Conservation (phyloP, 768 basidiomycete genomes). For the Chlorophyllum brunneum region DNA sequence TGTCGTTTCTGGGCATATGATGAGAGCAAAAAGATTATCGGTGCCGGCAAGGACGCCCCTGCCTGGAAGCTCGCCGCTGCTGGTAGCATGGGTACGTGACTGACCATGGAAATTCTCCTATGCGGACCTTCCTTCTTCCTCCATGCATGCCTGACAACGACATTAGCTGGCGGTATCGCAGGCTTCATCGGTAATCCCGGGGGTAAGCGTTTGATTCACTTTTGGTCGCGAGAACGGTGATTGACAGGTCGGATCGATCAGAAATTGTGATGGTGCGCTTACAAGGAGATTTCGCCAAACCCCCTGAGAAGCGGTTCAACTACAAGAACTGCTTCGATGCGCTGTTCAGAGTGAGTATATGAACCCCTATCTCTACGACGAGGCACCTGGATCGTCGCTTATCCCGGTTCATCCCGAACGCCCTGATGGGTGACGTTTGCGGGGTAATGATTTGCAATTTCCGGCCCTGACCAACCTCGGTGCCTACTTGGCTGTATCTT, state of each 20-base stretch:
- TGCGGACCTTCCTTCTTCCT: not conserved
- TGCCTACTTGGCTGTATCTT: conserved; percentile 3
- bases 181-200: conserved; percentile 88
- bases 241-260: conserved; percentile 19
- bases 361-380: not conserved
- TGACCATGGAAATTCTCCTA: not conserved
- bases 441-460: conserved; percentile 12
- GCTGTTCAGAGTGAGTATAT: conserved; percentile 64
- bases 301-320: conserved; percentile 83
- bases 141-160: not conserved
- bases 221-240: not conserved
- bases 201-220: conserved; percentile 33
- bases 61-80: conserved; percentile 80
- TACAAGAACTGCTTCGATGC: conserved; percentile 91
- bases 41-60: conserved; percentile 66
- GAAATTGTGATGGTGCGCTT: conserved; percentile 86
- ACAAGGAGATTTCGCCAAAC: conserved; percentile 88
- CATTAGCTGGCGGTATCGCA: conserved; percentile 76
- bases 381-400: not conserved
- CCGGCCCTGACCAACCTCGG: not conserved
- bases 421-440: conserved; percentile 12
- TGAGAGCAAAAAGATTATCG: conserved; percentile 80
- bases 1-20: conserved; percentile 95
- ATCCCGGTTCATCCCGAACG: conserved; percentile 1
- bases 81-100: conserved; percentile 84